Evolutionary conservation across 306 rosid genomes (phyloP), one percentile per base, ranked within the genome.

Genomic region (Glycine tomentella): DNA sequence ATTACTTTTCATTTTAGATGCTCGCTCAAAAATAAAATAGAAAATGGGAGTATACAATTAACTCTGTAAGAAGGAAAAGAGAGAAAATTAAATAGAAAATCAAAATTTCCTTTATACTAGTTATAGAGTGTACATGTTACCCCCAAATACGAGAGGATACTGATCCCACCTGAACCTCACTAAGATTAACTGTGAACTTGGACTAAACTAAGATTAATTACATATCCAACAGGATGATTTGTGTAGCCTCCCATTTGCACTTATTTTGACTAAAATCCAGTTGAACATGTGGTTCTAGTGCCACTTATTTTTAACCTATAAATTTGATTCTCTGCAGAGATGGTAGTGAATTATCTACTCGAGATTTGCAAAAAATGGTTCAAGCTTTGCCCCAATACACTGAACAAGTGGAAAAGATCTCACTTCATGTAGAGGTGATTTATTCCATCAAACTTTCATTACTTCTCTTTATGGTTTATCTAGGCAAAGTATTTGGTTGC

Each of bases 381-480:
- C 99, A 95, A 89, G 97, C 97, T 68, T 87, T 95, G 87, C 99
- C 99, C 69, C 97, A 95, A 51, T 95, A 95, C 80, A 90, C 99
- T 36, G 98, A 95, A 82, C 97, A 91, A 88, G 87, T 95, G 85
- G 99, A 91, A 65, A 93, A 91, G 90, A 89, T 95, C 77, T 90
- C 98, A 79, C 99, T 93, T 76, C 98, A 95, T 59, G 94, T 93
- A 17, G 99, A 95, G 98, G 99, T 95, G 69, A 53, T 76, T 80
- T 88, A 78, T 76, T 81, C 52, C 17, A 49, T 55, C 65, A 74
- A 75, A 55, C 58, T 63, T 38, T 14, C 74, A 2, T 71, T 50
- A 20, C 40, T 44, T 38, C 25, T 56, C 52, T 62, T 59, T 51
- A 9, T 51, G 7, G 16, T 38, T 63, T 44, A 36, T 25, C 31